Conservation (phyloP, 306 rosid species). For the Mimosa pudica region DNA sequence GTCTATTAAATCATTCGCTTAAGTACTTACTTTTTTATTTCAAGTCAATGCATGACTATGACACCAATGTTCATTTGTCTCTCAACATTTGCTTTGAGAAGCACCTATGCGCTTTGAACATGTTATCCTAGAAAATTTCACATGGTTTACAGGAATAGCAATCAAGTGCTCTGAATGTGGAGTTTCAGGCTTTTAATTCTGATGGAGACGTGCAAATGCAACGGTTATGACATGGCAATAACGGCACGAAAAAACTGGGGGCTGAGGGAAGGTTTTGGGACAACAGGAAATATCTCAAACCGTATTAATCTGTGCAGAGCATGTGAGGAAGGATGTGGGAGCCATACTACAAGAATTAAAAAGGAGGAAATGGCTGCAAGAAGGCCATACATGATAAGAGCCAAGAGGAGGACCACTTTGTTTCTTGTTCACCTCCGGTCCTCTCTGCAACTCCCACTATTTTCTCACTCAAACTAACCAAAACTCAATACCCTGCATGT, state of each 20-base stretch:
- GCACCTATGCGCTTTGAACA: neutral
- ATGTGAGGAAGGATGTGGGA: neutral
- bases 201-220: neutral
- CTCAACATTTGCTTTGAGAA: neutral
- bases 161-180: too few species aligned
- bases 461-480: conserved; percentile 10
- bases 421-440: conserved; percentile 23
- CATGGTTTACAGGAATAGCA: neutral
- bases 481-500: conserved; percentile 22
- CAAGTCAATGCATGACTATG: neutral
- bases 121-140: neutral
- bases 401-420: conserved; percentile 18
- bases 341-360: conserved; percentile 17
- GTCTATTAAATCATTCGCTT: neutral
- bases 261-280: conserved; percentile 10
- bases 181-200: too few species aligned
- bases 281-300: conserved; percentile 10
- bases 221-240: neutral
- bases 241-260: neutral
- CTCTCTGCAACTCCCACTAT: conserved; percentile 2
- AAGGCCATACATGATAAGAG: neutral
- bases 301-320: neutral
- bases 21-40: neutral
- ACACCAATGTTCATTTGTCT: neutral
- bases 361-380: conserved; percentile 8